These are phyloP conservation scores for Lanmaoa pseudosensibilis DNA, from an alignment of 768 basidiomycete species.

Conservation along the genomic window DNA sequence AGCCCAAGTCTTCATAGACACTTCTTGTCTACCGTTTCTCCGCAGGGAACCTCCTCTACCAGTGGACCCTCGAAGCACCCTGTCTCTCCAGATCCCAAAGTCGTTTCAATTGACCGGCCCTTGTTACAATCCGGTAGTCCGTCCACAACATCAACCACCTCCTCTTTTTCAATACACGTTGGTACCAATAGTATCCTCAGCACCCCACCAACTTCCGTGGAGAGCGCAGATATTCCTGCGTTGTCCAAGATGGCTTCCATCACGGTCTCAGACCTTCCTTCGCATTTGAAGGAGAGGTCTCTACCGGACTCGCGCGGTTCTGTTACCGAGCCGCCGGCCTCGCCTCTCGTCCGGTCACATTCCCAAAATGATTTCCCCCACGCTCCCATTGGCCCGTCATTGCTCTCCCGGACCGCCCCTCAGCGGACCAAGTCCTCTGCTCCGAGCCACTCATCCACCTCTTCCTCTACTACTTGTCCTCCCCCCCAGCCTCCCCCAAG, in stretches of 20 bases:
- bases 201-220: constrained; percentile 56
- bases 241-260: constrained; percentile 31
- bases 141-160: constrained; percentile 36
- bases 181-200: constrained; percentile 39
- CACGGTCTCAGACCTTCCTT: constrained; percentile 10
- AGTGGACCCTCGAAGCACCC: constrained; percentile 26
- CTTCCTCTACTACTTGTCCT: constrained; percentile 21
- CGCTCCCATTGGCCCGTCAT: constrained; percentile 44
- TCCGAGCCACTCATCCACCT: constrained; percentile 23
- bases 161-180: constrained; percentile 46
- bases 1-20: constrained; percentile 19
- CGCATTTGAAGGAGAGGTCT: neutral
- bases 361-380: constrained; percentile 18
- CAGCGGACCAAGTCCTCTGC: constrained; percentile 13
- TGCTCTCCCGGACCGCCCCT: constrained; percentile 68
- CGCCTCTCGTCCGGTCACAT: constrained; percentile 29
- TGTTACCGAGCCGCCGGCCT: constrained; percentile 9
- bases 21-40: constrained; percentile 10
- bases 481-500: constrained; percentile 26
- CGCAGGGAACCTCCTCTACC: constrained; percentile 12
- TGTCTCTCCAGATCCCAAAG: constrained; percentile 3
- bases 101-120: constrained; percentile 9
- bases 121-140: constrained; percentile 38
- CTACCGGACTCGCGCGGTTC: neutral
- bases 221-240: constrained; percentile 41